Base-by-base conservation (phyloP, 192 early-diverging fungal species). In the Umbelopsis sp. region DNA sequence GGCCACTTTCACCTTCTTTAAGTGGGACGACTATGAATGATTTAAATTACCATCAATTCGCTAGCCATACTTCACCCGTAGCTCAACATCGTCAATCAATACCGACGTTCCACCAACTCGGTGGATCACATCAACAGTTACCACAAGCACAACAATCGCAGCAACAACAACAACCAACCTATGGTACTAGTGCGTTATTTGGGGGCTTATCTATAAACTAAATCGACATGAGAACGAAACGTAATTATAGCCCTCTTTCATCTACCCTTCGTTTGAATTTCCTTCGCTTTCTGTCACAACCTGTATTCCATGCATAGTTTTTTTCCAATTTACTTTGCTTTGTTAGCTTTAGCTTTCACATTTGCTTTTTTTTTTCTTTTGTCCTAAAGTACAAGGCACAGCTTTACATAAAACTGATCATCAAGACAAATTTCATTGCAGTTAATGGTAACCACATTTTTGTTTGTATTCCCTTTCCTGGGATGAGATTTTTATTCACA, bases 151-250 rank as follows among this genome's bases (percentile, higher is more conserved):
- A 61, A 15, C 55, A 30, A 35, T 30, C 10, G 16, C 55, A 61
- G 16, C 55, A 11, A 35, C 55, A 61, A 13, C 55, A 61, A 16
- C 71, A 49, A 25, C 61, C 61, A 12, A 21, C 37, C 35, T 64
- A 71, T 37, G 58, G 70, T 4, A 64, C 61, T n/a, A 33, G 30
- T 45, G 35, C 71, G 1, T 49, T 66, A 49, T 71, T 71, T 66
- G 71, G 71, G 35, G 61, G 71, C 18, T 49, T 71, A 48, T 49
- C 64, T 52, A 61, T 61, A 61, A 52, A 48, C 21, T 15, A 44
- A 48, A 35, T 51, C 11, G 55, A 61, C 7, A 53, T 4, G 51
- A 53, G 23, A 61, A 58, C 20, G 16, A 61, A 5, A n/a, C 2
- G 11, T 35, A 30, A 15, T 11, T 37, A 18, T 35, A 35, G 12